Evolutionary conservation across 805 yeast species (phyloP), one percentile per base, ranked within the genome.

Genomic region (Pachysolen tannophilus): DNA sequence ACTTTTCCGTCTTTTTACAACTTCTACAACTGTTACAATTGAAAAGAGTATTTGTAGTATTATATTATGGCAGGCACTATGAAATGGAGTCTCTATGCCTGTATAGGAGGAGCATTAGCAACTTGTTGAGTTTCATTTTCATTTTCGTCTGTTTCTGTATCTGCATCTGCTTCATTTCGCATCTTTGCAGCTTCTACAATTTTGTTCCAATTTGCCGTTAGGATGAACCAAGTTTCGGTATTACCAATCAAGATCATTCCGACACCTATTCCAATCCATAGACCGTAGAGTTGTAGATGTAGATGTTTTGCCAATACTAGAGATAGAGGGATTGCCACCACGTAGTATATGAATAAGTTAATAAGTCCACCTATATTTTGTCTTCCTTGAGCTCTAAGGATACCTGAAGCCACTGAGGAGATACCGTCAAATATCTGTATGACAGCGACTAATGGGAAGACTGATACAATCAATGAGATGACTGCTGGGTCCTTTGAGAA

Each of bases 181-280:
- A 38, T 44, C 15, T 35, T 32, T 6, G 58, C 55, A 2, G 52
- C 56, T 20, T 50, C 53, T 10, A 67, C 56, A 9, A 75, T 67
- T 11, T 55, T 48, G 2, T 65, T 66, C 83, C 83, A 78, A 42
- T 77, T 60, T 20, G 75, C 67, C 20, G 55, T 58, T 7, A 62
- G 47, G 8, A 78, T 71, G 21, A 67, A 68, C 2, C 55, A 28
- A 2, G 68, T 57, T 41, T 78, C 82, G 13, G 61, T 46, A 3
- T 65, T 30, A 0, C 75, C 82, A 32, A 79, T 69, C 19, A 72
- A 35, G 5, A 72, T 40, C 60, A 79, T 65, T 1, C 87, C 94
- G 30, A 69, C 49, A 7, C 82, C 87, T 42, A 78, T 63, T 1
- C 90, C 90, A 2, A 74, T 41, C 94, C 94, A 84, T 32, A 84